Percentiles rank a stretch among this genome's conserved stretches.
These are phyloP conservation scores for Quambalaria eucalypti DNA, from an alignment of 1,284 basidiomycete species.

Conservation along the genomic window DNA sequence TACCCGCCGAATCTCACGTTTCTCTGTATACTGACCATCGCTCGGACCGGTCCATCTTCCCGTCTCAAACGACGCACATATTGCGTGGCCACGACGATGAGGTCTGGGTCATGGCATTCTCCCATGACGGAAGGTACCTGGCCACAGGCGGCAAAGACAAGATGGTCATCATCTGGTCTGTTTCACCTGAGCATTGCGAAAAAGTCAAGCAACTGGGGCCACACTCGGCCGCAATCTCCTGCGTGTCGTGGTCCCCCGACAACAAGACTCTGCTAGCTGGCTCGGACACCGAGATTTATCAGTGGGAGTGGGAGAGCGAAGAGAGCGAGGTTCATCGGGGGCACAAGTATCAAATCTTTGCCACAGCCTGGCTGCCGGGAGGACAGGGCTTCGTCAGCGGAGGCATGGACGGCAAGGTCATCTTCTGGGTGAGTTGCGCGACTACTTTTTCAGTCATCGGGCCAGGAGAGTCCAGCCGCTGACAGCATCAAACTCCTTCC, in stretches of 20 bases:
- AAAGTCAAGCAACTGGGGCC: constrained; percentile 20
- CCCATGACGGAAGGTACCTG: constrained; percentile 71
- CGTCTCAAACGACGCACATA: constrained; percentile 60
- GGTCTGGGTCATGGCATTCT: constrained; percentile 93
- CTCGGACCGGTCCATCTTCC: constrained; percentile 70
- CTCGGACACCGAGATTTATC: constrained; percentile 24
- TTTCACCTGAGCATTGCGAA: constrained; percentile 14
- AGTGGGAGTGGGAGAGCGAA: constrained; percentile 18
- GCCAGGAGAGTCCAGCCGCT: not conserved
- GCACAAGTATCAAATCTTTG: constrained; percentile 76
- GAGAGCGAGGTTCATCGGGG: constrained; percentile 50
- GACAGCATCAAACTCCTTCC: not conserved
- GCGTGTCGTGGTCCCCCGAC: constrained; percentile 53
- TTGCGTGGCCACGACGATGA: constrained; percentile 80
- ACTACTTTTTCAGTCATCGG: not conserved
- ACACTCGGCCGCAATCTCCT: constrained; percentile 22
- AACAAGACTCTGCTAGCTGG: constrained; percentile 24
- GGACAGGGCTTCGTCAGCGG: constrained; percentile 81
- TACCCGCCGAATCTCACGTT: constrained; percentile 52
- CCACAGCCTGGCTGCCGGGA: constrained; percentile 79
- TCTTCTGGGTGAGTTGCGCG: constrained; percentile 58
- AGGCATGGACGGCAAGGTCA: constrained; percentile 76
- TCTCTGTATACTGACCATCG: constrained; percentile 78
- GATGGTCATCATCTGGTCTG: constrained; percentile 70
- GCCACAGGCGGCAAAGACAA: constrained; percentile 82